Conservation (phyloP, 78 protist species). For the Dictyostelium purpureum region DNA sequence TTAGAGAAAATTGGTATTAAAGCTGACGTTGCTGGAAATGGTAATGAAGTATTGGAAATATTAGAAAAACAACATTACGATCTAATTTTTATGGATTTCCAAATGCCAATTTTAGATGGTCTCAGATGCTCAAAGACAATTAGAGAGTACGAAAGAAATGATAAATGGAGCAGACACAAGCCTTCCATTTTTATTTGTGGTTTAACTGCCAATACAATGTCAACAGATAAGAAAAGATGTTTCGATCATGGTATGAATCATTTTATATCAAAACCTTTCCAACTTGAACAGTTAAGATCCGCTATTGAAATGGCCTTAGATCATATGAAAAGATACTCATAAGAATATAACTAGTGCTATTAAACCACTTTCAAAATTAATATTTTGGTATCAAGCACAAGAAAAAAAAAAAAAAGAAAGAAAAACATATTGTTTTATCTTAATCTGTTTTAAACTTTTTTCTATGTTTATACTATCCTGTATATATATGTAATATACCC, state of each 20-base stretch:
- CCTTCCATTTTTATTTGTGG: constrained; percentile 73
- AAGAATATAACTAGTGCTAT: too few relatives aligned
- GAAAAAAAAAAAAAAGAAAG: background rate
- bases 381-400: background rate
- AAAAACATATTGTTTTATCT: too few relatives aligned
- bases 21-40: constrained; percentile 61
- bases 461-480: too few relatives aligned
- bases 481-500: too few relatives aligned
- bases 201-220: constrained; percentile 73
- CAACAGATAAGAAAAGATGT: constrained; percentile 69
- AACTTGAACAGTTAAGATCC: constrained; percentile 28
- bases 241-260: constrained; percentile 79
- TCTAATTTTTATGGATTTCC: constrained; percentile 82
- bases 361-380: background rate
- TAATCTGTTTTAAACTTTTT: too few relatives aligned
- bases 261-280: constrained; percentile 79
- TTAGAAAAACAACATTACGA: constrained; percentile 39
- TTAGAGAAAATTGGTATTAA: constrained; percentile 60
- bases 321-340: constrained; percentile 1
- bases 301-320: constrained; percentile 76
- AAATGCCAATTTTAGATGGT: constrained; percentile 82
- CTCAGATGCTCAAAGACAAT: constrained; percentile 57
- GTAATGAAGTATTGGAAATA: constrained; percentile 26
- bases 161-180: constrained; percentile 4
- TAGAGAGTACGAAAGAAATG: constrained; percentile 34